These are phyloP conservation scores for Actinomucor elegans DNA, from an alignment of 371 early-diverging fungal species.

Conservation along the genomic window DNA sequence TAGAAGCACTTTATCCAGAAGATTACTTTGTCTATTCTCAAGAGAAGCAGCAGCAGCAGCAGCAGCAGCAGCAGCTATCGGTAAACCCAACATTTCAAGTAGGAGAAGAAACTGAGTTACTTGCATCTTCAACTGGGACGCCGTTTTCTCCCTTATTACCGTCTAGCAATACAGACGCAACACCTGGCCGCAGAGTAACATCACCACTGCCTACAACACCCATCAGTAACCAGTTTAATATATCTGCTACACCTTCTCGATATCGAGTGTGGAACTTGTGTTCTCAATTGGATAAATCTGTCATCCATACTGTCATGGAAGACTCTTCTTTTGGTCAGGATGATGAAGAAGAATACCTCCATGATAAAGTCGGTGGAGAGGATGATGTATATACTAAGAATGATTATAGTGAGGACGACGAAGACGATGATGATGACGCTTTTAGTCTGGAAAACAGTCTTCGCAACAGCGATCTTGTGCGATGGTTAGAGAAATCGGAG, in stretches of 20 bases:
- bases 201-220: background rate
- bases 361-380: background rate
- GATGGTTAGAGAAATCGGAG: conserved; percentile 16
- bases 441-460: conserved; percentile 13
- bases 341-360: conserved; percentile 1
- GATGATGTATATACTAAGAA: background rate
- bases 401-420: background rate
- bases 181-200: background rate
- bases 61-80: no score
- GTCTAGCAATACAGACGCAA: background rate
- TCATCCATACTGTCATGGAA: conserved; percentile 11
- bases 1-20: conserved; percentile 41
- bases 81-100: no score
- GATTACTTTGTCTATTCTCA: conserved; percentile 13
- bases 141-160: no score
- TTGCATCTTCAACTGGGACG: background rate
- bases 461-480: conserved; percentile 19
- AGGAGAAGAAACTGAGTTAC: background rate
- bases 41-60: background rate
- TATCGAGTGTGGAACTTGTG: background rate
- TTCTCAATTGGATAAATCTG: conserved; percentile 17
- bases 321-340: conserved; percentile 9
- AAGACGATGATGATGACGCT: background rate
- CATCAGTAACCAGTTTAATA: conserved; percentile 5
- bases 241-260: conserved; percentile 26